These are phyloP conservation scores for Lippia alba DNA, from an alignment of 305 asterid species.

Conservation along the genomic window DNA sequence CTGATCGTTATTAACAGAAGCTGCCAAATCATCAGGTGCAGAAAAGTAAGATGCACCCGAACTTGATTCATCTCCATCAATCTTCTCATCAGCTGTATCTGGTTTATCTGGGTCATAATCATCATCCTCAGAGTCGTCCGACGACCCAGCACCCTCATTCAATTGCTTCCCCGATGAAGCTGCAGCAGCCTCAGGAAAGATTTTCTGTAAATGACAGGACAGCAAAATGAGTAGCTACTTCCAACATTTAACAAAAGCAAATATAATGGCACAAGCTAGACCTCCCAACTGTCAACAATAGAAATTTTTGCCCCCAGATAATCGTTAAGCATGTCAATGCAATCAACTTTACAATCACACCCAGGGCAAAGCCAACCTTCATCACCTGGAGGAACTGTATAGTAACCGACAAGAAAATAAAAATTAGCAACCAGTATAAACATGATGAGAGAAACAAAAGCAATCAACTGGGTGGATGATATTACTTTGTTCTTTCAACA, in stretches of 20 bases:
- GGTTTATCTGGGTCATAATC: slow-evolving; percentile 85
- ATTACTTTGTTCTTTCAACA: slow-evolving; percentile 81
- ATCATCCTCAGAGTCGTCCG: slow-evolving; percentile 93
- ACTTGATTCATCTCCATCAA: slow-evolving; percentile 58
- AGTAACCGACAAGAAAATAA: slow-evolving; percentile 21
- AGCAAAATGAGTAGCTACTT: slow-evolving; percentile 43
- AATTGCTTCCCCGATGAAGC: slow-evolving; percentile 74
- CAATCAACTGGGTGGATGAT: slow-evolving; percentile 34
- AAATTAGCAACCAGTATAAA: slow-evolving; percentile 22
- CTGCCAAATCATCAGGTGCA: slow-evolving; percentile 55
- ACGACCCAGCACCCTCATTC: slow-evolving; percentile 62
- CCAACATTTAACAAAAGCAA: slow-evolving; percentile 20
- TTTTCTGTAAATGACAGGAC: slow-evolving; percentile 64
- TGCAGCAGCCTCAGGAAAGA: slow-evolving; percentile 90
- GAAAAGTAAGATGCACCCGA: slow-evolving; percentile 69
- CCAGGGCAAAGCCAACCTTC: slow-evolving; percentile 99
- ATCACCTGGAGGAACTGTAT: slow-evolving; percentile 93
- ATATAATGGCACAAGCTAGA: slow-evolving; percentile 41
- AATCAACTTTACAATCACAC: slow-evolving; percentile 93
- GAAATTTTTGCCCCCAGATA: slow-evolving; percentile 65
- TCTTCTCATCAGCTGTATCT: slow-evolving; percentile 47
- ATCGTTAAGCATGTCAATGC: slow-evolving; percentile 85
- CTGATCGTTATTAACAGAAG: slow-evolving; percentile 44
- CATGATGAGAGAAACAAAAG: slow-evolving; percentile 30
- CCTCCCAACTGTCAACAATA: slow-evolving; percentile 92